A percentile compares a stretch with the other conserved stretches of the same genome.
Conservation (phyloP, 352 stramenopile species). For the Globisporangium viniferum region DNA sequence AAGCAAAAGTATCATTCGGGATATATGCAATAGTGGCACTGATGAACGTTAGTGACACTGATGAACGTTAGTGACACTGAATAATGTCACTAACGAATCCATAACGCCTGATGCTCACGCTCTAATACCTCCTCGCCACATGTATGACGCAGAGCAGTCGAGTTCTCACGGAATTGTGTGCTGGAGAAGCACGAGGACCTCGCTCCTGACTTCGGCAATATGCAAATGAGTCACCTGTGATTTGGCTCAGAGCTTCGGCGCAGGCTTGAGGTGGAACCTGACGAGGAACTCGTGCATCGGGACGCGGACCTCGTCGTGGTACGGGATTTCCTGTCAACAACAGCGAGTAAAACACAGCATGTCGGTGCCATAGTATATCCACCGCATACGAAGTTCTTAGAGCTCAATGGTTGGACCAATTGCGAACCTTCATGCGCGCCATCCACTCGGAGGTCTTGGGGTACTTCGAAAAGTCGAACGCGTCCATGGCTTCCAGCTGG, state of each 20-base stretch:
- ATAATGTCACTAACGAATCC: not conserved
- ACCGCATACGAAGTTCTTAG: no score
- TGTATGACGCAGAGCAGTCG: not conserved
- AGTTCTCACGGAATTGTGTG: not conserved
- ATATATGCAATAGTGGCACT: not conserved
- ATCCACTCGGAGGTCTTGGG: slow-evolving; percentile 37
- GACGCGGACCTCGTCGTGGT: slow-evolving; percentile 31
- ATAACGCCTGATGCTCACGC: not conserved
- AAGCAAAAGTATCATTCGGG: not conserved
- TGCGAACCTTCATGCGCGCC: slow-evolving; percentile 21
- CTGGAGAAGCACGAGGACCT: not conserved
- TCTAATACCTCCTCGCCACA: not conserved
- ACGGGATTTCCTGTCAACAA: not conserved
- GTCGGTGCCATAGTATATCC: not conserved
- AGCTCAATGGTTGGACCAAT: no score
- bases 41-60: not conserved
- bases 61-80: not conserved
- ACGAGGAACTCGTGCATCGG: slow-evolving; percentile 32
- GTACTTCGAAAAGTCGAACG: slow-evolving; percentile 35
- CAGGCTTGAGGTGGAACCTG: slow-evolving; percentile 22
- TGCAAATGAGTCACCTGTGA: not conserved
- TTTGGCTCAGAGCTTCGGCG: not conserved
- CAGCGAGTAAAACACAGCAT: slow-evolving; percentile 11
- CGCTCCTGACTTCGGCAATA: not conserved
- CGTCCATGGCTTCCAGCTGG: slow-evolving; percentile 30